A percentile compares a stretch with the other conserved stretches of the same genome.
Conservation (phyloP, 2,329 filamentous ascomycete species). For the Alternaria angustiovoidea region DNA sequence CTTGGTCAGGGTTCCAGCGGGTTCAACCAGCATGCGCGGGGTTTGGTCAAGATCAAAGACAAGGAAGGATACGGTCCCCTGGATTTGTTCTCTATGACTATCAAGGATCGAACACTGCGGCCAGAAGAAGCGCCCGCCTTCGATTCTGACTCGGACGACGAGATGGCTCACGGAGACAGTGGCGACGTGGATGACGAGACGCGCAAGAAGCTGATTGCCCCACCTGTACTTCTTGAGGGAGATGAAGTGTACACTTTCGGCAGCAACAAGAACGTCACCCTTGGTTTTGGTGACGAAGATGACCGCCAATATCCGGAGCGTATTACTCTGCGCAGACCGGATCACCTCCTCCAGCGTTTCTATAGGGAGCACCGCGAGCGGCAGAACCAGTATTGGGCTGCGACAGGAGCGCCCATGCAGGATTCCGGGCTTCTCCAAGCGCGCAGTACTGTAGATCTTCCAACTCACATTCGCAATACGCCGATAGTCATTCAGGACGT, state of each 20-base stretch:
- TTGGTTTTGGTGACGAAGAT: slow-evolving; percentile 94
- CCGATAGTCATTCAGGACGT: slow-evolving; percentile 82
- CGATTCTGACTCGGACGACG: slow-evolving; percentile 63
- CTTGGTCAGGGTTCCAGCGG: slow-evolving; percentile 67
- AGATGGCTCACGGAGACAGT: slow-evolving; percentile 48
- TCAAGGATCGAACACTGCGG: slow-evolving; percentile 74
- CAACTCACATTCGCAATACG: slow-evolving; percentile 73
- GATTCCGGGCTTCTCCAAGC: slow-evolving; percentile 39
- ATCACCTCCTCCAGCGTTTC: slow-evolving; percentile 77
- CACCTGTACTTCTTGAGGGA: slow-evolving; percentile 61
- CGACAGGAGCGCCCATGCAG: slow-evolving; percentile 43
- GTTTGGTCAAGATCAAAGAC: slow-evolving; percentile 93
- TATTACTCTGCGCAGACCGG: slow-evolving; percentile 76
- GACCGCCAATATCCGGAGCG: slow-evolving; percentile 94
- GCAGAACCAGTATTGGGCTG: slow-evolving; percentile 48
- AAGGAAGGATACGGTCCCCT: slow-evolving; percentile 94
- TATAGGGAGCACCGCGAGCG: slow-evolving; percentile 71
- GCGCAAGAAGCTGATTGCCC: slow-evolving; percentile 38
- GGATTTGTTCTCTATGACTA: slow-evolving; percentile 88
- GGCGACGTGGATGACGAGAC: slow-evolving; percentile 54
- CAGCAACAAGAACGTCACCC: slow-evolving; percentile 92
- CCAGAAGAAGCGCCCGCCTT: slow-evolving; percentile 50
- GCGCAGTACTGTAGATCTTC: slow-evolving; percentile 65
- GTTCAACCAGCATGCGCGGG: slow-evolving; percentile 69
- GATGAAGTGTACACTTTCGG: slow-evolving; percentile 94